Percentiles rank a stretch among this genome's conserved stretches.
These are phyloP conservation scores for Exsudoporus frostii DNA, from an alignment of 768 basidiomycete species.

Conservation along the genomic window DNA sequence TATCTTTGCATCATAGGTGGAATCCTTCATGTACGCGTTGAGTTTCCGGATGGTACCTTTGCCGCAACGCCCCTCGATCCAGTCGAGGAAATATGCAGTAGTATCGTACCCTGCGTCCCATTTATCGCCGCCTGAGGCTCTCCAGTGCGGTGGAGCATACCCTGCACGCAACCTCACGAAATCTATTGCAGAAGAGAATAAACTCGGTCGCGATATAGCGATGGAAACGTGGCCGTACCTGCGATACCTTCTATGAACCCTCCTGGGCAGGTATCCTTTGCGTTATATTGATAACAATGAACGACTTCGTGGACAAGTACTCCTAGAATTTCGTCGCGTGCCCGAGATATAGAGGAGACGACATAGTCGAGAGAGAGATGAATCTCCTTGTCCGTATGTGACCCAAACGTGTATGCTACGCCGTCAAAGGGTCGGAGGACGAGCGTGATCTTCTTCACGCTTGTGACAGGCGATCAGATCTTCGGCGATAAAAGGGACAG, in stretches of 20 bases:
- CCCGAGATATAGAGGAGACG: slow-evolving; percentile 37
- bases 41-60: slow-evolving; percentile 54
- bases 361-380: slow-evolving; percentile 70
- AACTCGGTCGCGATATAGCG: not conserved
- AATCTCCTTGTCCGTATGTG: slow-evolving; percentile 62
- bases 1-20: slow-evolving; percentile 46
- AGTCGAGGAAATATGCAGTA: slow-evolving; percentile 74
- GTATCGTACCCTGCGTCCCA: slow-evolving; percentile 79
- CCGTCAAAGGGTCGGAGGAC: slow-evolving; percentile 66
- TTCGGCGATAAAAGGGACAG: not conserved
- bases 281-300: slow-evolving; percentile 76
- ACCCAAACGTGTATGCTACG: slow-evolving; percentile 65
- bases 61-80: slow-evolving; percentile 54
- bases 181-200: slow-evolving; percentile 39
- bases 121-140: slow-evolving; percentile 38
- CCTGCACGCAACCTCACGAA: slow-evolving; percentile 64
- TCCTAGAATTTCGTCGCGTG: slow-evolving; percentile 62
- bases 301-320: slow-evolving; percentile 76
- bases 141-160: slow-evolving; percentile 71
- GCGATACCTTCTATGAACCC: slow-evolving; percentile 81
- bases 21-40: slow-evolving; percentile 51
- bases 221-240: slow-evolving; percentile 40
- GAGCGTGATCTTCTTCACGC: slow-evolving; percentile 53
- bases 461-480: slow-evolving; percentile 22
- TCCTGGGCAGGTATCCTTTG: slow-evolving; percentile 53